Conservation (phyloP, 139 green algal genomes). For the Micromonas commoda region DNA sequence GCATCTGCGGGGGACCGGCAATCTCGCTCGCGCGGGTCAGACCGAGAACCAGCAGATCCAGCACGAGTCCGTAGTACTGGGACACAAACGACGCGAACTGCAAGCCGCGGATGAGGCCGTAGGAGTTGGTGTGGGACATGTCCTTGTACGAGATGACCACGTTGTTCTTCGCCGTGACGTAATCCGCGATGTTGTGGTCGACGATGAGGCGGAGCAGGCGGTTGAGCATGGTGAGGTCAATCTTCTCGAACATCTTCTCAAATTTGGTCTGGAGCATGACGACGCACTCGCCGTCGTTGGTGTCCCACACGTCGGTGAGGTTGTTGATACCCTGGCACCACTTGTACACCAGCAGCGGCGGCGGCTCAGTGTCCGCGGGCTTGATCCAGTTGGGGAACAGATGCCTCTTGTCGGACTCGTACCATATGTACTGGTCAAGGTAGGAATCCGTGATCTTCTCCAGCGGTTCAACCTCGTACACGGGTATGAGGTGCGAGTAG, state of each 20-base stretch:
- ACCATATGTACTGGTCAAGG: slow-evolving; percentile 90
- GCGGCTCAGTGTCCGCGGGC: slow-evolving; percentile 89
- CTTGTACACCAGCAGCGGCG: slow-evolving; percentile 98
- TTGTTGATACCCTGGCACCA: slow-evolving; percentile 82
- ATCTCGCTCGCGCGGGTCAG: slow-evolving; percentile 92
- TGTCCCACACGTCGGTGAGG: slow-evolving; percentile 89
- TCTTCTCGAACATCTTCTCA: slow-evolving; percentile 98
- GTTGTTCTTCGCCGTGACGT: slow-evolving; percentile 86
- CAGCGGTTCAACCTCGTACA: slow-evolving; percentile 98
- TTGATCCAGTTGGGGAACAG: slow-evolving; percentile 99
- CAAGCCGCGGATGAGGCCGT: slow-evolving; percentile 94
- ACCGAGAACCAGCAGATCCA: slow-evolving; percentile 95
- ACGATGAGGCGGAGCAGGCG: slow-evolving; percentile 92
- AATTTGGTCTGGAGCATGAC: slow-evolving; percentile 95
- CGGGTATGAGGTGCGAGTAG: slow-evolving; percentile 94
- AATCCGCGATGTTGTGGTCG: slow-evolving; percentile 99
- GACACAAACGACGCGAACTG: slow-evolving; percentile 95
- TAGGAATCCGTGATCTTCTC: slow-evolving; percentile 99
- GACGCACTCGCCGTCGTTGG: slow-evolving; percentile 89
- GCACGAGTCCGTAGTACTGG: slow-evolving; percentile 93
- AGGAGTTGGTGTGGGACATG: slow-evolving; percentile 98
- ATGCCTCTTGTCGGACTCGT: slow-evolving; percentile 91
- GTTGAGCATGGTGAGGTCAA: slow-evolving; percentile 96
- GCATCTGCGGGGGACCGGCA: slow-evolving; percentile 79
- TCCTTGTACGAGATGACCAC: slow-evolving; percentile 63